A percentile compares a stretch with the other conserved stretches of the same genome.
Evolutionary conservation across 352 stramenopile genomes (phyloP).

Genomic region (Thalassiosira sp.): DNA sequence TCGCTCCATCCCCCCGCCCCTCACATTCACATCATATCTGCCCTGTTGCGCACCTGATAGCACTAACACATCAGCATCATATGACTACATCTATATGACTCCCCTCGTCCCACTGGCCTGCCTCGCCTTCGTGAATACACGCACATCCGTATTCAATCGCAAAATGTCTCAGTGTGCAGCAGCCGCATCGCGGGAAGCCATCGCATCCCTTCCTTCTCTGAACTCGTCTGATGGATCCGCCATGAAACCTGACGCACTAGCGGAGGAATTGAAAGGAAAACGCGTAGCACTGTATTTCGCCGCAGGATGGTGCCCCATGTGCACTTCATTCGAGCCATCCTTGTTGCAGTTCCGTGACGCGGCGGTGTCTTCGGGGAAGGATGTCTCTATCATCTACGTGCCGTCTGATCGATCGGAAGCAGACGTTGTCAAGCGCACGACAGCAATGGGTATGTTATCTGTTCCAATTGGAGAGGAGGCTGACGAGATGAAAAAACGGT

Average conservation of each 20-base stretch:
- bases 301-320: conserved; percentile 75
- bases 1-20: too few relatives aligned
- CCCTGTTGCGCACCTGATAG: too few relatives aligned
- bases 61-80: too few relatives aligned
- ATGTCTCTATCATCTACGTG: conserved; percentile 70
- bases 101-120: conserved; percentile 12
- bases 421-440: conserved; percentile 34
- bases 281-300: conserved; percentile 70
- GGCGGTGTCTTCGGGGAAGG: conserved; percentile 29
- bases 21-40: too few relatives aligned
- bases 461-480: conserved; percentile 62
- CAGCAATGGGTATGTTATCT: conserved; percentile 52
- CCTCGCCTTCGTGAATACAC: conserved; percentile 21
- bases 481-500: conserved; percentile 61
- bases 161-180: conserved; percentile 25
- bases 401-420: conserved; percentile 51
- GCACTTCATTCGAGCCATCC: conserved; percentile 63
- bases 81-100: too few relatives aligned
- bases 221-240: conserved; percentile 32
- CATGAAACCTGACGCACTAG: conserved; percentile 13
- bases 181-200: conserved; percentile 12
- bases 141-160: conserved; percentile 3
- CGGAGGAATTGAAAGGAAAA: conserved; percentile 35
- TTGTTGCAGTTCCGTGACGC: conserved; percentile 53
- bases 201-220: conserved; percentile 31